A percentile compares a stretch with the other conserved stretches of the same genome.
Conservation (phyloP, 495 filamentous ascomycete genomes). For the Amniculicola lignicola region DNA sequence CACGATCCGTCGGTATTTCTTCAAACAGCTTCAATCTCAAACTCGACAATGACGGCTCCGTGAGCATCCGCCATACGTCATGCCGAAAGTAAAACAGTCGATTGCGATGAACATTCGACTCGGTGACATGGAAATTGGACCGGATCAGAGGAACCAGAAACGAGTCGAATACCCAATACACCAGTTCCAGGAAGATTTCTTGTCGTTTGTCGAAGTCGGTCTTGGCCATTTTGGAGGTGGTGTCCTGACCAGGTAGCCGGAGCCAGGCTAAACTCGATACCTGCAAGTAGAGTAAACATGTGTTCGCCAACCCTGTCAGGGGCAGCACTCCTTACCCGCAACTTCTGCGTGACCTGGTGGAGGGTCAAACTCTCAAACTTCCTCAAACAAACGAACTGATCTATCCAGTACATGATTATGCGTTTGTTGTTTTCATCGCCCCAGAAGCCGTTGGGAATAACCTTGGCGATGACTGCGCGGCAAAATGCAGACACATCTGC, state of each 20-base stretch:
- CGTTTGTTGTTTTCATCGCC: conserved; percentile 63
- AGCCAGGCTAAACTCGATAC: conserved; percentile 65
- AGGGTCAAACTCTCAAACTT: conserved; percentile 78
- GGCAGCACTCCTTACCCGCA: conserved; percentile 59
- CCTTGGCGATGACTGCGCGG: conserved; percentile 64
- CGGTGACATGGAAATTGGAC: conserved; percentile 89
- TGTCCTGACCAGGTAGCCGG: conserved; percentile 45
- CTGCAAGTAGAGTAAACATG: conserved; percentile 25
- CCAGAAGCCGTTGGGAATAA: conserved; percentile 78
- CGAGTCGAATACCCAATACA: conserved; percentile 92
- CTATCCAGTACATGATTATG: conserved; percentile 61
- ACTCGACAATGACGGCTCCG: conserved; percentile 64
- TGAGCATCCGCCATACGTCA: conserved; percentile 78
- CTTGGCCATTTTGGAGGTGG: conserved; percentile 56
- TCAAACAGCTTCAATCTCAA: conserved; percentile 77
- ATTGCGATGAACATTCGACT: conserved; percentile 76
- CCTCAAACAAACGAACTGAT: conserved; percentile 72
- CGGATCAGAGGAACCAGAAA: conserved; percentile 84
- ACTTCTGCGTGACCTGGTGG: conserved; percentile 69
- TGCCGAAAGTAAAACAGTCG: conserved; percentile 92
- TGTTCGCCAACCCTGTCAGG: conserved; percentile 20
- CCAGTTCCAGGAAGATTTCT: conserved; percentile 76
- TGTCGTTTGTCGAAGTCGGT: conserved; percentile 73
- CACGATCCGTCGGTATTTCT: conserved; percentile 61
- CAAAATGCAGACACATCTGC: conserved; percentile 84